Percentiles rank a stretch among this genome's conserved stretches.
These are phyloP conservation scores for Bimuria novae-zelandiae DNA, from an alignment of 2,329 filamentous ascomycete species.

Conservation along the genomic window DNA sequence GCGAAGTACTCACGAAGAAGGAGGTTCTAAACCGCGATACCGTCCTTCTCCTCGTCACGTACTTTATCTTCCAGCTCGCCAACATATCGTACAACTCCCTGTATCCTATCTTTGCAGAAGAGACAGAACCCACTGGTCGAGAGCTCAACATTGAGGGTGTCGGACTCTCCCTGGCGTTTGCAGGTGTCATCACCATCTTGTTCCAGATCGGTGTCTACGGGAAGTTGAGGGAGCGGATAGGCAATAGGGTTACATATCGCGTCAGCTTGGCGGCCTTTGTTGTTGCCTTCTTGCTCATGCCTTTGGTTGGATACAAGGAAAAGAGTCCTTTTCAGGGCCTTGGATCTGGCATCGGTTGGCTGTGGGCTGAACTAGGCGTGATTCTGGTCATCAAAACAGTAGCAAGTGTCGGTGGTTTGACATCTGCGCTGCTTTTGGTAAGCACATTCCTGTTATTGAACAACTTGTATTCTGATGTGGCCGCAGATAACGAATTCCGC, in stretches of 20 bases:
- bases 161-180: constrained; percentile 81
- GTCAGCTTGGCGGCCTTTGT: constrained; percentile 78
- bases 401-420: constrained; percentile 84
- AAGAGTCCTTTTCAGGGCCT: constrained; percentile 56
- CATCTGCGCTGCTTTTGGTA: constrained; percentile 85
- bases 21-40: constrained; percentile 80
- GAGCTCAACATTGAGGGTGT: constrained; percentile 77
- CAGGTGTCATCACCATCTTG: constrained; percentile 81
- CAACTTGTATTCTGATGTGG: constrained; percentile 16
- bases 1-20: constrained; percentile 55
- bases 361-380: constrained; percentile 80
- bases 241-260: constrained; percentile 85
- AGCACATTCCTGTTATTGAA: constrained; percentile 37
- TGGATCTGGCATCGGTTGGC: constrained; percentile 66
- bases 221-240: constrained; percentile 74
- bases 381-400: constrained; percentile 88
- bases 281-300: constrained; percentile 82
- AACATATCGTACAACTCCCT: constrained; percentile 96
- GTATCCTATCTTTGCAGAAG: constrained; percentile 89
- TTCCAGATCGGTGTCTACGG: constrained; percentile 90
- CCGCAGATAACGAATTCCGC: constrained; percentile 88
- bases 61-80: constrained; percentile 89
- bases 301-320: constrained; percentile 81
- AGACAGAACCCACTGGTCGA: constrained; percentile 75
- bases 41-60: constrained; percentile 78